A percentile compares a stretch with the other conserved stretches of the same genome.
These are phyloP conservation scores for Corymbia calophylla DNA, from an alignment of 441 rosid genomes.

Conservation along the genomic window DNA sequence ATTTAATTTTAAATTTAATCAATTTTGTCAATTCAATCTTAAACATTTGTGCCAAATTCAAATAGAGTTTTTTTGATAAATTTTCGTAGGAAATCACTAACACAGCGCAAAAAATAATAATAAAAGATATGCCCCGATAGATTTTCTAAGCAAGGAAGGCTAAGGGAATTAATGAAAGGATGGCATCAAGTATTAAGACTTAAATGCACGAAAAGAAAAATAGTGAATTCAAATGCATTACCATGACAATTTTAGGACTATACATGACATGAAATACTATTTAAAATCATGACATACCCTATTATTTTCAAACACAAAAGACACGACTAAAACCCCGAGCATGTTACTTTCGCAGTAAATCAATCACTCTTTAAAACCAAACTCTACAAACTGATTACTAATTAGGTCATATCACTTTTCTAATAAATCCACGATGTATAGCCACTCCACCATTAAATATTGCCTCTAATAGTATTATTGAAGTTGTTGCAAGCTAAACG, in stretches of 20 bases:
- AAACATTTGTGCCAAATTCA: background rate
- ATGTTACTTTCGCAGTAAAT: background rate
- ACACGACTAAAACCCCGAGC: background rate
- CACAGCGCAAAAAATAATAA: background rate
- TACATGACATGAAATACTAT: background rate
- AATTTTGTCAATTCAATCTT: background rate
- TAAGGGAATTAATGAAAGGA: background rate
- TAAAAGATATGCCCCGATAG: background rate
- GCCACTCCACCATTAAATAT: background rate
- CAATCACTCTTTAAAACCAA: background rate
- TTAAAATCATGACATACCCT: background rate
- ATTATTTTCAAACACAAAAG: no score
- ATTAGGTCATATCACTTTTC: background rate
- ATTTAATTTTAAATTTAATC: background rate
- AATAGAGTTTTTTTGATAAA: background rate
- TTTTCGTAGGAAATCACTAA: accelerated
- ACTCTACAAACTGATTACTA: background rate
- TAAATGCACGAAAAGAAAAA: background rate
- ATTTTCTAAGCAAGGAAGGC: background rate
- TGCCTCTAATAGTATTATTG: background rate
- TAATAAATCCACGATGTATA: background rate
- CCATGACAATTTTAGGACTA: background rate
- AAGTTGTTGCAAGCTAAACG: background rate
- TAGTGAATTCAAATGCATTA: background rate
- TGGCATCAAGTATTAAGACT: background rate